A percentile compares a stretch with the other conserved stretches of the same genome.
Conservation (phyloP, 2,329 filamentous ascomycete species). For the Aureobasidium sp. region DNA sequence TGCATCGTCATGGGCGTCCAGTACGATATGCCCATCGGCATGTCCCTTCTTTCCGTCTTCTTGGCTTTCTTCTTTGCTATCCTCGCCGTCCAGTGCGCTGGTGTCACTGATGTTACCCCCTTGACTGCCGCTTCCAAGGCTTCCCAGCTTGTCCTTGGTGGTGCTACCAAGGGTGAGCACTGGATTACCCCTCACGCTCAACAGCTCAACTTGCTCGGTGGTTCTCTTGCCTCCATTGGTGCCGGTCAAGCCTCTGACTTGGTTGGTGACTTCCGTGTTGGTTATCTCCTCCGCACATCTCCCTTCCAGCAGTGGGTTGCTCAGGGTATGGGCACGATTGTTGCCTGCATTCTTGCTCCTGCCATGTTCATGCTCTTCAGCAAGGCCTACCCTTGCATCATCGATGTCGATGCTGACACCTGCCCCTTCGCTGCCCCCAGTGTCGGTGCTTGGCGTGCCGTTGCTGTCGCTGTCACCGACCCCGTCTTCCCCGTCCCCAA, state of each 20-base stretch:
- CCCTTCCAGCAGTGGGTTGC: constrained; percentile 73
- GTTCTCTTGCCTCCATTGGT: constrained; percentile 48
- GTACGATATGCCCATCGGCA: constrained; percentile 63
- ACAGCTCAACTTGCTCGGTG: constrained; percentile 71
- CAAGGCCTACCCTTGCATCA: constrained; percentile 74
- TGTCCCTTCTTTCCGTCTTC: constrained; percentile 62
- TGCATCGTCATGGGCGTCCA: constrained; percentile 60
- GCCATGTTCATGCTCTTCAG: constrained; percentile 75
- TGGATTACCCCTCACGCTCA: constrained; percentile 61
- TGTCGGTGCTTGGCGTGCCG: constrained; percentile 71
- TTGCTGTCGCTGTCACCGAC: constrained; percentile 68
- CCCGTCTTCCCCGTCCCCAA: constrained; percentile 62
- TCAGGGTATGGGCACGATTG: constrained; percentile 67
- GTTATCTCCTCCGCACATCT: constrained; percentile 71
- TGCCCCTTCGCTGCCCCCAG: constrained; percentile 71
- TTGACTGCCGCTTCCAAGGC: constrained; percentile 74
- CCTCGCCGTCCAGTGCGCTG: constrained; percentile 67
- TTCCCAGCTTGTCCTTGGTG: constrained; percentile 73
- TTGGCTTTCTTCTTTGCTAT: constrained; percentile 69
- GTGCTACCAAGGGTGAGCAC: constrained; percentile 63
- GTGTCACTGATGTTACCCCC: constrained; percentile 63
- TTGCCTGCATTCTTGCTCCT: constrained; percentile 72
- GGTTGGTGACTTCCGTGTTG: constrained; percentile 71
- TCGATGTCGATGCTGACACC: constrained; percentile 48
- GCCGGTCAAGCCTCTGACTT: constrained; percentile 53